These are phyloP conservation scores for Breviolum minutum DNA, from an alignment of 73 alveolate genomes.

Conservation along the genomic window DNA sequence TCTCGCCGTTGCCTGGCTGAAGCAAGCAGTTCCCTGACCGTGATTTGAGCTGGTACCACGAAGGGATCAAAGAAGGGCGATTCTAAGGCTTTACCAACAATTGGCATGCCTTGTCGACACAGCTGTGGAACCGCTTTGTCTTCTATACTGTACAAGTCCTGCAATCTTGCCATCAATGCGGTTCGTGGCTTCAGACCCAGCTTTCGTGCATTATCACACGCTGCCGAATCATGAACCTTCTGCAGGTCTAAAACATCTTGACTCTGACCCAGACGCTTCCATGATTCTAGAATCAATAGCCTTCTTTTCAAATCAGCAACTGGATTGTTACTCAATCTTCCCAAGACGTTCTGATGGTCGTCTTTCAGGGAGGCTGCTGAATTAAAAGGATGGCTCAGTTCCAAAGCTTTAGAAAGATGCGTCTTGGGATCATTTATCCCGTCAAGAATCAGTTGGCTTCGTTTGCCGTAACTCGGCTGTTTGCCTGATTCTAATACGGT, in stretches of 20 bases:
- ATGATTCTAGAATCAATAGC: background rate
- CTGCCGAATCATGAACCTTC: background rate
- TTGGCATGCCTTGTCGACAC: background rate
- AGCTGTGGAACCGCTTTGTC: background rate
- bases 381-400: background rate
- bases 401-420: background rate
- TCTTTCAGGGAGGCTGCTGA: background rate
- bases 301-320: too few species aligned
- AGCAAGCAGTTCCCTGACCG: background rate
- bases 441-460: background rate
- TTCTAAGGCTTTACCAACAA: background rate
- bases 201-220: background rate
- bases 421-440: background rate
- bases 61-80: conserved; percentile 1
- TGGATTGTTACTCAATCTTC: too few species aligned
- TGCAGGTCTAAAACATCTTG: background rate
- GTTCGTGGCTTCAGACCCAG: conserved; percentile 12
- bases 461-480: background rate
- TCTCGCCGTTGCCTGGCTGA: background rate
- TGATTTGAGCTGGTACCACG: background rate
- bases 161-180: background rate
- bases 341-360: background rate
- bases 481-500: too few species aligned
- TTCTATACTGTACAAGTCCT: background rate
- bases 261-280: background rate